Conservation (phyloP, 352 stramenopile species). For the Phytophthora pseudosyringae region DNA sequence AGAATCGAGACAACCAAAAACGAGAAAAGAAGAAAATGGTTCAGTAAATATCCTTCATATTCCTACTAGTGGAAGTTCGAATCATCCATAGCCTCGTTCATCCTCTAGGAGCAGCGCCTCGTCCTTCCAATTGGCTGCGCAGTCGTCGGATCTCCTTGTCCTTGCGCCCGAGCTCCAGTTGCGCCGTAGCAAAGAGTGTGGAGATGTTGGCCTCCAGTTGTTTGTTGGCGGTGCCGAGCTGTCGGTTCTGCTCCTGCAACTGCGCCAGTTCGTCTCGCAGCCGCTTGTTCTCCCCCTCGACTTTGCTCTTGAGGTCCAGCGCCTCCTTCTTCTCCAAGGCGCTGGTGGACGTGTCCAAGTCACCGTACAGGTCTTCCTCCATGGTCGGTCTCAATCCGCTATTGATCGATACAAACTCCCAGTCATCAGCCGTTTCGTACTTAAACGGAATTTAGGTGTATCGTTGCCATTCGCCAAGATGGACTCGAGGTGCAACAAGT, state of each 20-base stretch:
- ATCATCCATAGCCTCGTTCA: not conserved
- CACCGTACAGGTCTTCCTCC: constrained; percentile 78
- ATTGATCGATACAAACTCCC: constrained; percentile 22
- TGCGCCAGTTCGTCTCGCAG: constrained; percentile 62
- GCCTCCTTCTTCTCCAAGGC: constrained; percentile 73
- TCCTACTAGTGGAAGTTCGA: not conserved
- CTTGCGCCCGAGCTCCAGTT: constrained; percentile 81
- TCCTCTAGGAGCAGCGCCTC: constrained; percentile 4
- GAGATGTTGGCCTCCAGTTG: constrained; percentile 80
- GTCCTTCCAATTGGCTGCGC: constrained; percentile 49
- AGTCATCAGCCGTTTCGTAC: constrained; percentile 26
- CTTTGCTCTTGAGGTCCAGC: constrained; percentile 55
- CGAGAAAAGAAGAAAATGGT: constrained; percentile 30
- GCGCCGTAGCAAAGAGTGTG: constrained; percentile 72
- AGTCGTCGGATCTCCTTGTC: constrained; percentile 79
- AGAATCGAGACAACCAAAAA: constrained; percentile 39
- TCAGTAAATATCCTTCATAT: constrained; percentile 27
- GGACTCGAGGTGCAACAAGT: constrained; percentile 77
- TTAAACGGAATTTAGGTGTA: constrained; percentile 16
- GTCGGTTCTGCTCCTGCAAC: constrained; percentile 68
- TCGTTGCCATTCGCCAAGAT: constrained; percentile 35
- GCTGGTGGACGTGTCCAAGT: constrained; percentile 81
- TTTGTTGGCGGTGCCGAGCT: constrained; percentile 62
- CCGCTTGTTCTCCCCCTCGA: constrained; percentile 58
- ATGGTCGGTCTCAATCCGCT: constrained; percentile 1